Base-by-base conservation (phyloP, 2,329 filamentous ascomycete species). In the Alternaria longipes region DNA sequence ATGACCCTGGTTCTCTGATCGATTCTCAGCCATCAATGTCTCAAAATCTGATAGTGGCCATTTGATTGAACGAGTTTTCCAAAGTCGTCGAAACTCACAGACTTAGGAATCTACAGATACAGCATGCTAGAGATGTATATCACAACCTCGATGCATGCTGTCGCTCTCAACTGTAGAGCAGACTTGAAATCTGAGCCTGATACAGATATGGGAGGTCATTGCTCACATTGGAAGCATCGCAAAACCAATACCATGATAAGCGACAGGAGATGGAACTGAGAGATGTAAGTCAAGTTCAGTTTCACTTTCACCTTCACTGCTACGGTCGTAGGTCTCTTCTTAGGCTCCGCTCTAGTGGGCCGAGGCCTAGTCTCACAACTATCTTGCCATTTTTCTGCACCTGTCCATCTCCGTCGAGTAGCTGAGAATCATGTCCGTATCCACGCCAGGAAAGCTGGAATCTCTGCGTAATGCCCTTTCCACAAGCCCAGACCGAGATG, bases 381-480 rank as follows among this genome's bases (percentile, higher is more conserved):
- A 1, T 24, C 16, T 16, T n/a, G 5, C 1, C 12, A 1, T 18
- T 36, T 3, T 16, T 24, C 20, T 36, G 0, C 20, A 12, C 14
- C 12, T 24, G 5, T 16, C 7, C 46, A 24, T 36, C 7, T 3
- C 11, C 14, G 14, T 14, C 11, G 5, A n/a, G 16, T 5, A 40
- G 9, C 20, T 26, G 2, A 0, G n/a, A 14, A 36, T 2, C 22
- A 52, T 52, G 49, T 40, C 34, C 14, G 18, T 38, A 12, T 52
- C 16, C 34, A 52, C 49, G 2, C 18, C 53, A 4, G 12, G 41
- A 14, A 58, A 55, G 34, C 52, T 62, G 9, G 49, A 53, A 34
- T 42, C 40, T 11, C 44, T 60, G 9, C 61, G 56, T 30, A 1
- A 8, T 26, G 20, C 18, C 12, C 54, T 63, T 20, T 50, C 46